phyloP scores from a whole-genome alignment of 352 stramenopile species.

The Globisporangium rhizosaccharum region DNA sequence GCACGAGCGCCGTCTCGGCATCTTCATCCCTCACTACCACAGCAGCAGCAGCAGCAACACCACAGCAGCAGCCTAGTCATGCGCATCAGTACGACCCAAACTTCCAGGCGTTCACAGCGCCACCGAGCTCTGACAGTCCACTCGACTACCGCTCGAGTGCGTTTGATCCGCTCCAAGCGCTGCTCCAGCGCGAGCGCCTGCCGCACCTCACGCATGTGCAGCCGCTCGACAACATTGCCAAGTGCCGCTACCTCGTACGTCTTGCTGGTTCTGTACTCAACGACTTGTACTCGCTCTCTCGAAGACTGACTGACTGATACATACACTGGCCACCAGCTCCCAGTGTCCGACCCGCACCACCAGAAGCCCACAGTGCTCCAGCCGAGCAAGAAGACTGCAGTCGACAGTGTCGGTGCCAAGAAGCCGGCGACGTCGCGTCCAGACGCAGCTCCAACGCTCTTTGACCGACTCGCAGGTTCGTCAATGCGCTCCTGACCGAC shows the following conservation, averaged over 20 bases:
- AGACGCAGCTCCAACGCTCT: constrained; percentile 26
- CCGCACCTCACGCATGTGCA: constrained; percentile 20
- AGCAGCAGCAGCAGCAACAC: no score
- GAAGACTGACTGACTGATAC: no score
- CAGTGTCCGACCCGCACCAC: constrained; percentile 45
- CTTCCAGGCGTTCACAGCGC: constrained; percentile 27
- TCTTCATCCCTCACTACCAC: no score
- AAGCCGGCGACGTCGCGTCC: constrained; percentile 11
- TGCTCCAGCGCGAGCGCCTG: constrained; percentile 12
- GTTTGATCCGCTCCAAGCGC: constrained; percentile 55
- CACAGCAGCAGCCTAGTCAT: no score
- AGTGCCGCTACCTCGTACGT: constrained; percentile 71
- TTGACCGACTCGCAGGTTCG: constrained; percentile 55
- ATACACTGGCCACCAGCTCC: constrained; percentile 32
- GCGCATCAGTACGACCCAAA: constrained; percentile 22
- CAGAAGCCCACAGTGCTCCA: constrained; percentile 28
- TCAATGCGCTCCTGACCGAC: not conserved
- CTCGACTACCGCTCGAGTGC: constrained; percentile 46
- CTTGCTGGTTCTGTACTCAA: not conserved
- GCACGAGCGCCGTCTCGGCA: no score
- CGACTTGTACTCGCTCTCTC: no score
- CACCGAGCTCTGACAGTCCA: constrained; percentile 8
- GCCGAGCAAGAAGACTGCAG: constrained; percentile 20
- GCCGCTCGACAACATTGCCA: constrained; percentile 87
- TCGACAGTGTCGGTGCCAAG: constrained; percentile 3